Conservation (phyloP, 1,139 yeast genomes). For the Candida tetrigidarum region DNA sequence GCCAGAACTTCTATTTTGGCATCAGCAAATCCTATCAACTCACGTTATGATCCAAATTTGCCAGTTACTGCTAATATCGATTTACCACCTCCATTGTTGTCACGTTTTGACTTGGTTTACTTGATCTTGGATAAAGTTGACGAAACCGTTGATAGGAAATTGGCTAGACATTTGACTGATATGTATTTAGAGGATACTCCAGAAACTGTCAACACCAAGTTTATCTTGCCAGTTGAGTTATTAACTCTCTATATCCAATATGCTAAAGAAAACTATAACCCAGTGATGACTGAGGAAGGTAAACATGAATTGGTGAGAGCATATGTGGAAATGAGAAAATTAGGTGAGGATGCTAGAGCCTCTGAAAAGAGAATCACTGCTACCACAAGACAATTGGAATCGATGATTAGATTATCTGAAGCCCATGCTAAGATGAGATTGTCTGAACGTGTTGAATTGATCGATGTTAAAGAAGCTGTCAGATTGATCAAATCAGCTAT, state of each 20-base stretch:
- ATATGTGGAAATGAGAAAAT: slow-evolving; percentile 91
- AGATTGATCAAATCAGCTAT: slow-evolving; percentile 91
- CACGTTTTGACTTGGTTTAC: slow-evolving; percentile 94
- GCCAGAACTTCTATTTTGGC: slow-evolving; percentile 97
- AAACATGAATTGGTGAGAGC: slow-evolving; percentile 86
- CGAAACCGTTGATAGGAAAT: slow-evolving; percentile 77
- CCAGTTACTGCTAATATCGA: slow-evolving; percentile 97
- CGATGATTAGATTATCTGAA: slow-evolving; percentile 92
- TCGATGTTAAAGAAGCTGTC: slow-evolving; percentile 94
- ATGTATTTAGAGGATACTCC: slow-evolving; percentile 92
- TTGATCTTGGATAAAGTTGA: slow-evolving; percentile 92
- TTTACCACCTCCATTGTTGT: slow-evolving; percentile 91
- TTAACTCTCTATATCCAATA: slow-evolving; percentile 89
- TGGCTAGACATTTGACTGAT: slow-evolving; percentile 89
- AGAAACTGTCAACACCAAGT: slow-evolving; percentile 65
- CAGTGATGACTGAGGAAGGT: slow-evolving; percentile 78
- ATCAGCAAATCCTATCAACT: slow-evolving; percentile 97
- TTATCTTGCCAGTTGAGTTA: slow-evolving; percentile 83
- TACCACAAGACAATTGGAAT: slow-evolving; percentile 94
- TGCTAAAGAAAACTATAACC: slow-evolving; percentile 82
- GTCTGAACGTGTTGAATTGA: slow-evolving; percentile 66
- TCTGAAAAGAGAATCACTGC: slow-evolving; percentile 95
- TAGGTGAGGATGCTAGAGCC: slow-evolving; percentile 89
- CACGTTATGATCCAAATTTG: slow-evolving; percentile 88
- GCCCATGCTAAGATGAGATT: slow-evolving; percentile 98